Evolutionary conservation across 805 yeast species (phyloP).

Genomic region (Candida maesae): DNA sequence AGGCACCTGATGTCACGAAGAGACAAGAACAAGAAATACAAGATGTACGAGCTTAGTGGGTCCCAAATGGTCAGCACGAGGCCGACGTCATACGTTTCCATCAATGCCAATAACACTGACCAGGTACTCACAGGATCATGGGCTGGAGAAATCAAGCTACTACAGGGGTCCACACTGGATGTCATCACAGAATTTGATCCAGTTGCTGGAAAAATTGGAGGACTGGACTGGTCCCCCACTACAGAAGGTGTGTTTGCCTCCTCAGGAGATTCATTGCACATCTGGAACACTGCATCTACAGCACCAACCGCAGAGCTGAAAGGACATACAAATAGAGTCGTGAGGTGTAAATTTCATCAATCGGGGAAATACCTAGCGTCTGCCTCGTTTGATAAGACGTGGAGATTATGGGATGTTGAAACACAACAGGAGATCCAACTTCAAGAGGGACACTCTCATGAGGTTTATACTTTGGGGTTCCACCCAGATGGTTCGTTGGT

Average conservation of each 20-base stretch:
- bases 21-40: slow-evolving; percentile 31
- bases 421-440: slow-evolving; percentile 46
- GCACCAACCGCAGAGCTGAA: slow-evolving; percentile 17
- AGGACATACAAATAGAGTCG: slow-evolving; percentile 55
- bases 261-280: slow-evolving; percentile 10
- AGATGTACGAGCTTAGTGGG: slow-evolving; percentile 46
- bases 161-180: slow-evolving; percentile 38
- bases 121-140: slow-evolving; percentile 71
- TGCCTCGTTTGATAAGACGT: slow-evolving; percentile 80
- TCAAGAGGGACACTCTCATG: slow-evolving; percentile 87
- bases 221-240: slow-evolving; percentile 58
- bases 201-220: slow-evolving; percentile 62
- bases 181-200: slow-evolving; percentile 20
- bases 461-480: slow-evolving; percentile 55
- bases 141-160: slow-evolving; percentile 65
- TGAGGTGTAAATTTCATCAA: slow-evolving; percentile 65
- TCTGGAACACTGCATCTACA: slow-evolving; percentile 14
- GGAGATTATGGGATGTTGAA: slow-evolving; percentile 81
- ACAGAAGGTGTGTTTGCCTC: slow-evolving; percentile 26
- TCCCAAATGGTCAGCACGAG: slow-evolving; percentile 69
- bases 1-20: slow-evolving; percentile 47
- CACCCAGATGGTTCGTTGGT: slow-evolving; percentile 77
- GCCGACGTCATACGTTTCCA: slow-evolving; percentile 58
- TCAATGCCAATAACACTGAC: slow-evolving; percentile 34
- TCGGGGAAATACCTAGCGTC: slow-evolving; percentile 50